These are phyloP conservation scores for Teratosphaeria gauchensis DNA, from an alignment of 2,329 filamentous ascomycete species.

Conservation along the genomic window DNA sequence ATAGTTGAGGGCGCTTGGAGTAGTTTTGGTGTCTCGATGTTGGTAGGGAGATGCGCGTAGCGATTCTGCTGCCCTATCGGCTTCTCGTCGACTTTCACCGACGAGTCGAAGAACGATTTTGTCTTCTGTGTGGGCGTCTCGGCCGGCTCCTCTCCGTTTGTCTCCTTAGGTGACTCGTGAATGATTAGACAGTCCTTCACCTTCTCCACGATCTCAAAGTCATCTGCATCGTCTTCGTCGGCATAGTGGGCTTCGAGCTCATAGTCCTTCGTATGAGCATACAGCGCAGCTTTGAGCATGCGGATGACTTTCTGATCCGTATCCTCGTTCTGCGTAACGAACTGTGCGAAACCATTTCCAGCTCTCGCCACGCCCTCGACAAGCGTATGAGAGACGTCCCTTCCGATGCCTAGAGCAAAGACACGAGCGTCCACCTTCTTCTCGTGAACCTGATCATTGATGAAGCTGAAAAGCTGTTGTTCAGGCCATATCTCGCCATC, in stretches of 20 bases:
- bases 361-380: slow-evolving; percentile 50
- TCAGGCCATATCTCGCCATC: slow-evolving; percentile 48
- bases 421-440: slow-evolving; percentile 41
- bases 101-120: slow-evolving; percentile 52
- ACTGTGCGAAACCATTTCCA: slow-evolving; percentile 52
- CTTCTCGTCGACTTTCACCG: slow-evolving; percentile 35
- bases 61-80: slow-evolving; percentile 23
- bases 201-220: slow-evolving; percentile 50
- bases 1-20: slow-evolving; percentile 57
- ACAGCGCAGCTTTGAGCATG: slow-evolving; percentile 63
- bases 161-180: slow-evolving; percentile 8
- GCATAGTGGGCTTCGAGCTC: slow-evolving; percentile 53
- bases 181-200: slow-evolving; percentile 42
- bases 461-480: slow-evolving; percentile 36
- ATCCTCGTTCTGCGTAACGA: slow-evolving; percentile 52
- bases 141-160: slow-evolving; percentile 5
- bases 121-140: slow-evolving; percentile 20
- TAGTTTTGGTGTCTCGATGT: slow-evolving; percentile 43
- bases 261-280: slow-evolving; percentile 56
- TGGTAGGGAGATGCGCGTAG: slow-evolving; percentile 43
- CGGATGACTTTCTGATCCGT: slow-evolving; percentile 60
- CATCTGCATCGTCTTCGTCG: slow-evolving; percentile 39
- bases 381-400: slow-evolving; percentile 45
- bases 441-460: slow-evolving; percentile 35
- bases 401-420: slow-evolving; percentile 49